Conservation (phyloP, 345 rosid species). For the Moringa oleifera region DNA sequence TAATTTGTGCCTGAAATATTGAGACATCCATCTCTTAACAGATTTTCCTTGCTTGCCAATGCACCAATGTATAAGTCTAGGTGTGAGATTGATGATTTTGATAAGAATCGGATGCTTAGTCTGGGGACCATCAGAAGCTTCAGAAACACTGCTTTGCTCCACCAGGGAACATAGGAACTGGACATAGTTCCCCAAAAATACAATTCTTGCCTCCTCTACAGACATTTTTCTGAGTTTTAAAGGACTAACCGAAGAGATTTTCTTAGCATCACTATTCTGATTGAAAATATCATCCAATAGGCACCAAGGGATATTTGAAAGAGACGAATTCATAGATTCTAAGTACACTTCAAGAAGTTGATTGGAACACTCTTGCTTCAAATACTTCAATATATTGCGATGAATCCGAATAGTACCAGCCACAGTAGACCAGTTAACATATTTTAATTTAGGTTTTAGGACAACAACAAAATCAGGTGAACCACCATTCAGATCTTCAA, state of each 20-base stretch:
- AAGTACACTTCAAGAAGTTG: conserved; percentile 36
- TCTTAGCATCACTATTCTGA: conserved; percentile 19
- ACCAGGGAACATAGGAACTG: conserved; percentile 72
- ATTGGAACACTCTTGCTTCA: conserved; percentile 49
- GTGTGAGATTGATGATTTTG: conserved; percentile 39
- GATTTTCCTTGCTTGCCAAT: conserved; percentile 37
- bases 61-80: conserved; percentile 57
- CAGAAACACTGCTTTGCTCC: conserved; percentile 31
- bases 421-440: conserved; percentile 51
- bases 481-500: conserved; percentile 14
- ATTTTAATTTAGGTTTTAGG: conserved; percentile 37
- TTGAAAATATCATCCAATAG: conserved; percentile 30
- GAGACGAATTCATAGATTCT: conserved; percentile 35
- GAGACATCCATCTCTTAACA: conserved; percentile 28
- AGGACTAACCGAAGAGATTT: conserved; percentile 12
- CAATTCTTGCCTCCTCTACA: conserved; percentile 21
- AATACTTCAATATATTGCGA: conserved; percentile 50
- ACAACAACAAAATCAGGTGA: conserved; percentile 21
- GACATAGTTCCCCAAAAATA: conserved; percentile 59
- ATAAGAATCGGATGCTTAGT: conserved; percentile 33
- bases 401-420: conserved; percentile 46
- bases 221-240: conserved; percentile 15
- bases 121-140: conserved; percentile 23
- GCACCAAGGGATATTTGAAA: conserved; percentile 50
- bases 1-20: conserved; percentile 73